Conservation (phyloP, 139 green algal species). For the Chlorella ohadii region DNA sequence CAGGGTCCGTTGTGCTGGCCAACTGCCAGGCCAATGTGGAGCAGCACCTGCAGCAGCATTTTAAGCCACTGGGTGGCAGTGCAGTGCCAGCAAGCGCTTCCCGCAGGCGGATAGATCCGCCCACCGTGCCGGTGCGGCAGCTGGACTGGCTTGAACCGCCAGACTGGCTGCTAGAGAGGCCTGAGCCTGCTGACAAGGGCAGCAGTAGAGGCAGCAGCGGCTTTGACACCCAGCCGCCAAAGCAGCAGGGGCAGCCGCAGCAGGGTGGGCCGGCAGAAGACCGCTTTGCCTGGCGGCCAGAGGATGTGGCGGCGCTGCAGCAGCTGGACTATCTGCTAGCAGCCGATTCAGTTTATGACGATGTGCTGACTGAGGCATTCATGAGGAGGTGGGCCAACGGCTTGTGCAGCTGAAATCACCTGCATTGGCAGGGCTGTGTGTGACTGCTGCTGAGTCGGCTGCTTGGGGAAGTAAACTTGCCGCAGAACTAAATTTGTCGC, state of each 20-base stretch:
- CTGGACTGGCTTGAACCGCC: constrained; percentile 33
- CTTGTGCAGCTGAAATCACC: not conserved
- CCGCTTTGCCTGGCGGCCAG: not conserved
- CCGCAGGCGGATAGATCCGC: not conserved
- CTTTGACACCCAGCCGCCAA: not conserved
- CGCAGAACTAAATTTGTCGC: too few species aligned
- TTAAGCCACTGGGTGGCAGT: not conserved
- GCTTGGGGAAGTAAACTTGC: too few species aligned
- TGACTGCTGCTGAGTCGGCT: too few species aligned
- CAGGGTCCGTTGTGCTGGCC: not conserved
- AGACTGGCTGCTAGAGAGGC: constrained; percentile 5
- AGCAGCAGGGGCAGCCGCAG: not conserved
- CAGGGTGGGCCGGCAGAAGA: not conserved
- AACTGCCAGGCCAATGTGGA: constrained; percentile 12
- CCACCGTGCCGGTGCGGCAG: constrained; percentile 9
- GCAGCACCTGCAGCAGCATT: not conserved
- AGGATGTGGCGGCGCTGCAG: constrained; percentile 3
- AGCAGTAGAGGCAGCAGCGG: not conserved
- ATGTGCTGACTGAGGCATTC: constrained; percentile 21
- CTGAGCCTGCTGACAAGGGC: not conserved
- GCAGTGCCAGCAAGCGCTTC: not conserved
- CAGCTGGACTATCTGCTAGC: constrained; percentile 18
- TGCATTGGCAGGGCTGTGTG: too few species aligned
- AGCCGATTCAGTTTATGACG: constrained; percentile 24
- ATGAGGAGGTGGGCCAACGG: constrained; percentile 18